Percentiles rank a stretch among this genome's conserved stretches.
Conservation (phyloP, 306 rosid species). For the Cicer bijugum region DNA sequence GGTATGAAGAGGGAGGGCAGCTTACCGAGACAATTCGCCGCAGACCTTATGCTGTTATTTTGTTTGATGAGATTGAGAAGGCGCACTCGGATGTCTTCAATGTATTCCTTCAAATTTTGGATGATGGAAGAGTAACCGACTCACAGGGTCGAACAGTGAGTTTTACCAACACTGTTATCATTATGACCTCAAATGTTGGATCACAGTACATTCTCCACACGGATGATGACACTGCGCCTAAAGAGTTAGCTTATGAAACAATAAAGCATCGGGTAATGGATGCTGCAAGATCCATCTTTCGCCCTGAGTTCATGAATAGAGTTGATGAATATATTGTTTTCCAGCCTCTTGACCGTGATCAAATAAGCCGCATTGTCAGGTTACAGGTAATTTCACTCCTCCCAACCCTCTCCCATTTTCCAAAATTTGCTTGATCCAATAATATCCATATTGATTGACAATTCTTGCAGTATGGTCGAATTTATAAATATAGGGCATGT, state of each 20-base stretch:
- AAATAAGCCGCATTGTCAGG: slow-evolving; percentile 75
- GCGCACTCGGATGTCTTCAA: slow-evolving; percentile 91
- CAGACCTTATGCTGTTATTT: slow-evolving; percentile 87
- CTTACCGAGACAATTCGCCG: slow-evolving; percentile 87
- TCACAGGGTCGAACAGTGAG: slow-evolving; percentile 97
- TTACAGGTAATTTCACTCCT: slow-evolving; percentile 67
- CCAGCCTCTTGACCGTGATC: slow-evolving; percentile 89
- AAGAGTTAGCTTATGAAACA: slow-evolving; percentile 67
- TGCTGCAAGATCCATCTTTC: slow-evolving; percentile 86
- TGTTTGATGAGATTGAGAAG: slow-evolving; percentile 96
- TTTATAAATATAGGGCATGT: neutral
- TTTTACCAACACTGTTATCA: slow-evolving; percentile 89
- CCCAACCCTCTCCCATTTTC: neutral
- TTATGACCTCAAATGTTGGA: slow-evolving; percentile 98
- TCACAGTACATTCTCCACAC: slow-evolving; percentile 86
- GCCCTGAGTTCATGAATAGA: slow-evolving; percentile 96
- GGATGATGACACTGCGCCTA: slow-evolving; percentile 45
- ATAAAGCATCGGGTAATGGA: slow-evolving; percentile 92
- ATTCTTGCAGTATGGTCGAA: neutral
- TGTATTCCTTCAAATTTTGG: slow-evolving; percentile 90
- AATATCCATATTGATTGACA: neutral
- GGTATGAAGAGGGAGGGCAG: slow-evolving; percentile 98
- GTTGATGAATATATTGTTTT: slow-evolving; percentile 94
- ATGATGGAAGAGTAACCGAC: slow-evolving; percentile 91
- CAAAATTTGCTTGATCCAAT: neutral